phyloP scores from a whole-genome alignment of 2,329 filamentous ascomycete species.

The Lasiodiplodia sp. region DNA sequence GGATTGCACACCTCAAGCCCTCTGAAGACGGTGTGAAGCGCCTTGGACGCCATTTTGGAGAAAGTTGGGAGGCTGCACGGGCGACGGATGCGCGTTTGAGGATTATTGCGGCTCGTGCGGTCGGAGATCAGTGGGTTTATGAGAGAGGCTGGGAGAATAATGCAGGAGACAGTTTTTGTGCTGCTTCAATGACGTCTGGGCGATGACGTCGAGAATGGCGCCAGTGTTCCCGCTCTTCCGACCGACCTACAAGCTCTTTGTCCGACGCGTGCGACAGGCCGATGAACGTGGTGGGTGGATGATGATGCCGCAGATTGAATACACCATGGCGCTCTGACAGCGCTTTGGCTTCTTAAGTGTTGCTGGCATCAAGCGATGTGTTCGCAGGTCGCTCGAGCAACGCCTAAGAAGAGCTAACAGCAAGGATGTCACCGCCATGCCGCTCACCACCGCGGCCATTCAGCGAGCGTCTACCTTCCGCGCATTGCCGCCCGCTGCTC shows the following conservation, averaged over 20 bases:
- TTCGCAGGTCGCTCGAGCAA: slow-evolving; percentile 26
- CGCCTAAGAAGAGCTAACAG: slow-evolving; percentile 13
- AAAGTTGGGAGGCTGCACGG: slow-evolving; percentile 32
- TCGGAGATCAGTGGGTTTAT: slow-evolving; percentile 11
- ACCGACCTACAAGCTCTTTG: not conserved
- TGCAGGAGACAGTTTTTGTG: slow-evolving; percentile 14
- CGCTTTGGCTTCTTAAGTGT: slow-evolving; percentile 11
- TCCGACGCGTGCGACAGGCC: not conserved
- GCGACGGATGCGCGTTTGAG: slow-evolving; percentile 24
- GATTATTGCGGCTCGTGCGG: slow-evolving; percentile 11
- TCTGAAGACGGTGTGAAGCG: slow-evolving; percentile 50
- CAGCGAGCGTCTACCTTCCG: slow-evolving; percentile 5
- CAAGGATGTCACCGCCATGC: slow-evolving; percentile 11
- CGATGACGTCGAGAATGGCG: slow-evolving; percentile 17
- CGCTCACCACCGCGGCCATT: not conserved
- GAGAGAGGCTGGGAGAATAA: slow-evolving; percentile 5
- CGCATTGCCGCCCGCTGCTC: slow-evolving; percentile 9
- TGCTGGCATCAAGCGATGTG: not conserved
- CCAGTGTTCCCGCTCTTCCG: slow-evolving; percentile 5
- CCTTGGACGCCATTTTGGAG: slow-evolving; percentile 48
- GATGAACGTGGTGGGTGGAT: not conserved
- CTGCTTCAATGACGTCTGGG: slow-evolving; percentile 24
- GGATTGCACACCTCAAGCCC: slow-evolving; percentile 48
- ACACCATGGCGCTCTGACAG: not conserved
- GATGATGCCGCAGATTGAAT: slow-evolving; percentile 1